These are phyloP conservation scores for Circinella umbellata DNA, from an alignment of 371 early-diverging fungal species.

Conservation along the genomic window DNA sequence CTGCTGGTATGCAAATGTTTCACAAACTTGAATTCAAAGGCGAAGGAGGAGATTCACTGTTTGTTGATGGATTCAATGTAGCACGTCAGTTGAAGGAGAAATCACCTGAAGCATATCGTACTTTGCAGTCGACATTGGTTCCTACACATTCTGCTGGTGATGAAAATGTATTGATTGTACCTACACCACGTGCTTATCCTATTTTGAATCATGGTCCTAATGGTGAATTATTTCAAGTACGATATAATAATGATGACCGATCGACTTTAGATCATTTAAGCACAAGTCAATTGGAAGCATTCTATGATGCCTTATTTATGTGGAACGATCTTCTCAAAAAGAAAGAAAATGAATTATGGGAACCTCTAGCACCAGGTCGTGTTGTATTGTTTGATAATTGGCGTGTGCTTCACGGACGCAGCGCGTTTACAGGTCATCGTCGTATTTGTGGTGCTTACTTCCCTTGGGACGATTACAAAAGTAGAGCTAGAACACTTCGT, in stretches of 20 bases:
- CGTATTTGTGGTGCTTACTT: conserved; percentile 82
- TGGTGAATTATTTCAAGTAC: conserved; percentile 69
- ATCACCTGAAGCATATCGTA: conserved; percentile 68
- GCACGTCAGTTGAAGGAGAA: conserved; percentile 66
- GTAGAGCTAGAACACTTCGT: conserved; percentile 49
- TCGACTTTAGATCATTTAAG: conserved; percentile 64
- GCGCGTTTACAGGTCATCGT: conserved; percentile 77
- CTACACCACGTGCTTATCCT: conserved; percentile 68
- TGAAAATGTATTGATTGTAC: conserved; percentile 65
- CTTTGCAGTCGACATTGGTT: conserved; percentile 62
- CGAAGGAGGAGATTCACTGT: conserved; percentile 79
- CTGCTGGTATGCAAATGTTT: conserved; percentile 87
- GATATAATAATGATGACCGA: conserved; percentile 91
- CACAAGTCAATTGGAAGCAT: conserved; percentile 58
- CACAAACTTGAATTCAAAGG: conserved; percentile 80
- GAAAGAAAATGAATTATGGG: conserved; percentile 68
- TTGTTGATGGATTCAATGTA: conserved; percentile 85
- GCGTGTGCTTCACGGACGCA: conserved; percentile 87
- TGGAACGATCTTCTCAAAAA: conserved; percentile 74
- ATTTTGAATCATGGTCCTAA: conserved; percentile 71
- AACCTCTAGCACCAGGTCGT: conserved; percentile 73
- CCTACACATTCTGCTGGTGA: conserved; percentile 90
- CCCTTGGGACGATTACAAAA: conserved; percentile 83
- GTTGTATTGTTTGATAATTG: conserved; percentile 87
- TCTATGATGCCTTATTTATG: conserved; percentile 75